These are phyloP conservation scores for Coniochaeta ligniaria DNA, from an alignment of 2,329 filamentous ascomycete genomes.

Conservation along the genomic window DNA sequence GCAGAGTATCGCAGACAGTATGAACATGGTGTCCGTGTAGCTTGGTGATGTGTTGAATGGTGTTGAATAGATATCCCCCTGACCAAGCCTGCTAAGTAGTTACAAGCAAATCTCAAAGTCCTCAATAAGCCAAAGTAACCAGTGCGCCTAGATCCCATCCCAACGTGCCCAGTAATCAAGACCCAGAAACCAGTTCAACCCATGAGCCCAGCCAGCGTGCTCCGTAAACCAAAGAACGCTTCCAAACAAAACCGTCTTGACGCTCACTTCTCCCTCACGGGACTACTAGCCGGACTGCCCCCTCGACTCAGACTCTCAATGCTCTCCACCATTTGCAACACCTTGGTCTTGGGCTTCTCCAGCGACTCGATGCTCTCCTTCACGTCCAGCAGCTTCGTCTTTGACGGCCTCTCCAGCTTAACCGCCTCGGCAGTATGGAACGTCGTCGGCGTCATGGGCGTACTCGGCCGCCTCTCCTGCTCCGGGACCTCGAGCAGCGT, in stretches of 20 bases:
- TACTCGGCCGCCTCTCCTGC: slow-evolving; percentile 22
- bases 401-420: slow-evolving; percentile 17
- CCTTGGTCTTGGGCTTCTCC: slow-evolving; percentile 34
- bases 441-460: slow-evolving; percentile 8
- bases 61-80: not conserved
- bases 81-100: not conserved
- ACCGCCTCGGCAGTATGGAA: slow-evolving; percentile 41
- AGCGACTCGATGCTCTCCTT: slow-evolving; percentile 10
- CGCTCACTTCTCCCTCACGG: not conserved
- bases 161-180: not conserved
- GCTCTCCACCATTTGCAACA: slow-evolving; percentile 48
- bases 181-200: not conserved
- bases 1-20: not conserved
- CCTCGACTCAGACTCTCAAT: slow-evolving; percentile 41
- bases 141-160: not conserved
- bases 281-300: slow-evolving; percentile 24
- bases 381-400: slow-evolving; percentile 4
- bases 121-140: not conserved
- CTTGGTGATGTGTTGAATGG: not conserved
- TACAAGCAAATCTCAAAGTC: not conserved
- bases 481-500: slow-evolving; percentile 10
- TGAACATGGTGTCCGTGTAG: not conserved
- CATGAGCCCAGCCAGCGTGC: not conserved
- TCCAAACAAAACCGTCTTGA: not conserved
- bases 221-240: too few species aligned